Base-by-base conservation (phyloP, 2,329 filamentous ascomycete genomes). In the Emergomyces africanus region DNA sequence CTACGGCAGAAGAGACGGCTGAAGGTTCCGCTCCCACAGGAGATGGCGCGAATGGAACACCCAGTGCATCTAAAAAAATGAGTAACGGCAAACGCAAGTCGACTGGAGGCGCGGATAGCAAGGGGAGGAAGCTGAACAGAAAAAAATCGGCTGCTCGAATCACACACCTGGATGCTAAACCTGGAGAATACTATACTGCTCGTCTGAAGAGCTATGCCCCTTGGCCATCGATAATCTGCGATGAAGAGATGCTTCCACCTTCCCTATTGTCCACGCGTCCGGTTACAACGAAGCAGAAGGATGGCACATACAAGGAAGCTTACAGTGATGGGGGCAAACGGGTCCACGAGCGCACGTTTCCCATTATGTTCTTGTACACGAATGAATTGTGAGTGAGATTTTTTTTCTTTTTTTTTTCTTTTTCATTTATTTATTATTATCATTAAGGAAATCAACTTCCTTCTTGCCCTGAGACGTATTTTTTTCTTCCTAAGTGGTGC, bases 151-250 rank as follows among this genome's bases (percentile, higher is more conserved):
- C 85, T 75, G 80, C 81, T 62, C 85, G 86, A 69, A 79, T 88
- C 63, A 81, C 81, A 50, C 83, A 90, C 66, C 80, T 89, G 57
- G 83, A 96, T 70, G 91, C 89, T 64, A 81, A 95, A 77, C 89
- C 94, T 4, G 94, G 95, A 66, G 87, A 97, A 68, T 88, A 91
- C 75, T 97, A 88, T 75, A 85, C 95, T 70, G 90, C 95, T 64
- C 89, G 91, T 73, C 85, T 99, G 74, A 96, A 95, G 79, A 94
- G 92, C 61, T 95, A 89, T 74, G 89, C 94, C 37, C 86, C 89
- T 44, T 99, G 94, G 94, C 94, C 94, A 18, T 87, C 90, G 58
- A 88, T 99, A 70, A 84, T 99, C 66, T 94, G 89, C 72, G 90
- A 96, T 70, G 92, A 99, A 73, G 85, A 87, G 62, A 97, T 99